Evolutionary conservation across 768 basidiomycete genomes (phyloP).

Genomic region (Suillus americanus): DNA sequence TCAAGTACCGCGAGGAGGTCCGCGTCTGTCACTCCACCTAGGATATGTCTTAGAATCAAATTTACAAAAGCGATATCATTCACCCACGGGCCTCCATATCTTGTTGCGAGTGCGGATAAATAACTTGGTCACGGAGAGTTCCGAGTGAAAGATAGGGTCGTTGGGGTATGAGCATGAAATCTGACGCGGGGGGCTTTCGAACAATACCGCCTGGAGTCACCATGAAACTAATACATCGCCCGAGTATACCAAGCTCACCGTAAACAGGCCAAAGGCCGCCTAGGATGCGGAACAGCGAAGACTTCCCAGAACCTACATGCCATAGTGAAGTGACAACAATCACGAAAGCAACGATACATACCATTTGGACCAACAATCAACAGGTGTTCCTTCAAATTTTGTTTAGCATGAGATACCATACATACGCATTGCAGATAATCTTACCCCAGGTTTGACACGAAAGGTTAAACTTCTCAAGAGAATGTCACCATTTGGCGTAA

Average conservation of each 20-base stretch:
- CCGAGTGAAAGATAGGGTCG: constrained; percentile 93
- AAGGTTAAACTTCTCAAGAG: constrained; percentile 85
- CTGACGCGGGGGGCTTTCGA: constrained; percentile 81
- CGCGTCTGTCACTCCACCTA: constrained; percentile 72
- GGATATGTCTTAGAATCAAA: constrained; percentile 9
- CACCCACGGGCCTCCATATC: constrained; percentile 78
- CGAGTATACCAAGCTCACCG: constrained; percentile 20
- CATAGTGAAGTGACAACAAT: background rate
- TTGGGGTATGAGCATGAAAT: constrained; percentile 96
- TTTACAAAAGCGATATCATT: background rate
- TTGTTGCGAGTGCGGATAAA: constrained; percentile 83
- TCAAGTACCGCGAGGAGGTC: constrained; percentile 72
- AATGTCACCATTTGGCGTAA: constrained; percentile 95
- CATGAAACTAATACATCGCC: background rate
- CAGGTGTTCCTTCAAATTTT: constrained; percentile 67
- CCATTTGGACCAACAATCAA: constrained; percentile 96
- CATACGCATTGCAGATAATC: background rate
- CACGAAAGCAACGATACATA: constrained; percentile 21
- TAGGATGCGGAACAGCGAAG: constrained; percentile 91
- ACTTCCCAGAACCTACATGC: constrained; percentile 75
- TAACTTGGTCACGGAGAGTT: constrained; percentile 93
- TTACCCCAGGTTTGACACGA: constrained; percentile 83
- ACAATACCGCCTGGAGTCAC: constrained; percentile 62
- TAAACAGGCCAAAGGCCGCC: constrained; percentile 94
- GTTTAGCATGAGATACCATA: background rate